phyloP scores from a whole-genome alignment of 108 stramenopile species.

The Licmophora abbreviata region DNA sequence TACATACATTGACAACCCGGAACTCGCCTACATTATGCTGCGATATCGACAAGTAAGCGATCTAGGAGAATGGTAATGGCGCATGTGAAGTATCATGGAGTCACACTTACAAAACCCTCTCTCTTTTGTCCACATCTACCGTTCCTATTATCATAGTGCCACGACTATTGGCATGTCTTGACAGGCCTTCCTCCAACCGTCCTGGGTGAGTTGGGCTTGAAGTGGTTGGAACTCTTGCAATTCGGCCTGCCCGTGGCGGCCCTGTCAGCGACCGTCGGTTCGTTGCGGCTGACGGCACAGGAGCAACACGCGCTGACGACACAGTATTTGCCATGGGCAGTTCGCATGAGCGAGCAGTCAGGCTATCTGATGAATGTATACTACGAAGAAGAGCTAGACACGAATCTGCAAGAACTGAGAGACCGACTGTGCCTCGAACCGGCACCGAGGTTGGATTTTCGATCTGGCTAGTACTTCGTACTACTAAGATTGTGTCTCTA shows the following conservation, averaged over 20 bases:
- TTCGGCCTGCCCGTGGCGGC: slow-evolving; percentile 91
- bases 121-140: no score
- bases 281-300: slow-evolving; percentile 20
- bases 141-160: no score
- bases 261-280: slow-evolving; percentile 52
- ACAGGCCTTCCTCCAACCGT: slow-evolving; percentile 92
- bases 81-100: neutral
- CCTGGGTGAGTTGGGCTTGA: slow-evolving; percentile 90
- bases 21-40: slow-evolving; percentile 89
- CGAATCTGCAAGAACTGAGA: slow-evolving; percentile 56
- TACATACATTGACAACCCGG: slow-evolving; percentile 67
- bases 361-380: slow-evolving; percentile 52
- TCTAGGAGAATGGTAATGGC: slow-evolving; percentile 12
- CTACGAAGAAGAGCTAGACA: slow-evolving; percentile 82
- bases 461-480: neutral
- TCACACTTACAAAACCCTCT: no score
- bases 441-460: slow-evolving; percentile 37
- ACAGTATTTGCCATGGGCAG: slow-evolving; percentile 80
- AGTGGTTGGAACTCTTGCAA: slow-evolving; percentile 94
- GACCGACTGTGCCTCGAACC: slow-evolving; percentile 50
- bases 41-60: slow-evolving; percentile 90
- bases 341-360: slow-evolving; percentile 17
- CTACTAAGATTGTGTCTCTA: neutral
- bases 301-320: slow-evolving; percentile 36
- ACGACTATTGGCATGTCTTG: slow-evolving; percentile 94